Base-by-base conservation (phyloP, 306 rosid species). In the Cucumis melo region DNA sequence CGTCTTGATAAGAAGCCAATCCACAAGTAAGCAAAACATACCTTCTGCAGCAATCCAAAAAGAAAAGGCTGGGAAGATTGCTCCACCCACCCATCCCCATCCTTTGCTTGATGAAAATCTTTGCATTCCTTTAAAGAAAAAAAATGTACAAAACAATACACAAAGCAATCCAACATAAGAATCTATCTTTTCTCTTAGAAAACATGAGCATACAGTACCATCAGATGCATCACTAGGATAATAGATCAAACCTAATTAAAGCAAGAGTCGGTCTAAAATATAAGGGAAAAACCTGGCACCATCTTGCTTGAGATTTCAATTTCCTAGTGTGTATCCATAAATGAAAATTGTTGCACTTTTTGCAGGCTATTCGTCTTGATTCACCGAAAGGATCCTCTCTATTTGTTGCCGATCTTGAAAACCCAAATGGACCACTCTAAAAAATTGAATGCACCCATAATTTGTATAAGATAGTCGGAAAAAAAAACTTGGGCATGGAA, bases 1-100 rank as follows among this genome's bases (percentile, higher is more conserved):
- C 16, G 73, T 66, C 32, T 20, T 66, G 17, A 10, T 41, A 39
- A 66, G 8, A 66, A 68, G 74, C 38, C 54, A 63, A 55, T 61
- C 38, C 14, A 56, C 50, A 39, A 39, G 34, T 44, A 80, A 54
- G 61, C 53, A 81, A 81, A 59, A 29, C 63, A 63, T 85, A 95
- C 99, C 98, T 88, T 95, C 86, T 95, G 99, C 88, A 95, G 67
- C 70, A 95, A 81, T 68, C 99, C 99, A 82, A 95, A 90, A 73
- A 92, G 84, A 84, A 90, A 84, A 46, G 97, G 97, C 79, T 90
- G 97, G 61, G 90, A 88, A 86, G 95, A 92, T 86, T 95, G 98
- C 83, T 95, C 99, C 58, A 92, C 96, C 99, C 99, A 95, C 77
- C 98, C 99, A 75, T 95, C 99, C 68, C 99, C 98, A 79, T 95